Evolutionary conservation across 2,329 filamentous ascomycete genomes (phyloP), one percentile per base, ranked within the genome.

Genomic region (Paracoccidioides lutzii): DNA sequence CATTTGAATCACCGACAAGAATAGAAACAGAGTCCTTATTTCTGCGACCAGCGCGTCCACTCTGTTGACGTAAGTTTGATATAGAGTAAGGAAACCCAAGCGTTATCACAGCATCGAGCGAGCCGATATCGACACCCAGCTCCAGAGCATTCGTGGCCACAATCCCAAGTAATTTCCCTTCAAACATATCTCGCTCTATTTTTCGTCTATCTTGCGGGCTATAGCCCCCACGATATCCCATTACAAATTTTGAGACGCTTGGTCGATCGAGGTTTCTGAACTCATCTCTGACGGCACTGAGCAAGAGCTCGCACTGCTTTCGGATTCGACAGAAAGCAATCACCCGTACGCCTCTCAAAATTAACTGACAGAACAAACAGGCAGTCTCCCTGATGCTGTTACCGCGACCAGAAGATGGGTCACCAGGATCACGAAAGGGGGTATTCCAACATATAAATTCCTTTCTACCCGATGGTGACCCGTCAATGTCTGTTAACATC

Each of bases 391-490:
- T 79, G 67, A 94, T 82, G 3, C 85, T 84, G 67, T 88, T 88
- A 12, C 88, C 88, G 57, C 93, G 82, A 1, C 93, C 91, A 63
- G 88, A 95, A 0, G 86, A 82, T 7, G 90, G 87, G 69, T 97
- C 91, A 0, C 78, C 80, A 0, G 91, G 89, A 62, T 96, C 91
- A 67, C 90, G 94, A 70, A 83, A 95, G 0, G 93, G 93, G 0
- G 91, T 96, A 64, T 98, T 97, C 93, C 93, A 98, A 69, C 90
- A 97, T 5, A 98, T 67, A 57, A 97, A 97, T 65, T 97, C 91
- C 67, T 97, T 97, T 28, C 89, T 79, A 0, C 91, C 89, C 5
- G 89, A 89, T 0, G 93, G 93, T 0, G 90, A 95, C 1, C 93
- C 93, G 66, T 98, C 93, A 64, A 87, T 90, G 65, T 96, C 90